Evolutionary conservation across 2,329 filamentous ascomycete species (phyloP).

Genomic region (Epichloe sibirici): DNA sequence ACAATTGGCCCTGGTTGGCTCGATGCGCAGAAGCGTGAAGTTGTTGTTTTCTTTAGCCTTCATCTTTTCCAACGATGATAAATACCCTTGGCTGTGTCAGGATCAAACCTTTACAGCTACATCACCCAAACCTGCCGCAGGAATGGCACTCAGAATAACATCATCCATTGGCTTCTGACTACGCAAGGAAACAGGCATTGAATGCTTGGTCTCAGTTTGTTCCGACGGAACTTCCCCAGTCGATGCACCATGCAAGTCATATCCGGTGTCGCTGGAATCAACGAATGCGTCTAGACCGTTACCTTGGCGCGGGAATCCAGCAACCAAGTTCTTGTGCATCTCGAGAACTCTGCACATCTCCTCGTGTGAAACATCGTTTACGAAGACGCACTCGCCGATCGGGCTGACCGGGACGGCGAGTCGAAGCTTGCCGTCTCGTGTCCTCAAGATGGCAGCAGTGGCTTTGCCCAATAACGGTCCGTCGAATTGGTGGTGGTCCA

Average conservation of each 20-base stretch:
- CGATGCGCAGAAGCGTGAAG: no score
- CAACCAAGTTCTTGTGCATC: conserved; percentile 52
- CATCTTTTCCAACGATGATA: no score
- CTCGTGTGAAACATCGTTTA: conserved; percentile 52
- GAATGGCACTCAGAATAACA: neutral
- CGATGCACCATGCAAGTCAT: conserved; percentile 23
- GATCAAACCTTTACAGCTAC: neutral
- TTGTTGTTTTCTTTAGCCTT: no score
- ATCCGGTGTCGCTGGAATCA: conserved; percentile 56
- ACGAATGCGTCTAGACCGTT: conserved; percentile 58
- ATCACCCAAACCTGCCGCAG: neutral
- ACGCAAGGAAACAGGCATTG: neutral
- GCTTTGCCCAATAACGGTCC: conserved; percentile 52
- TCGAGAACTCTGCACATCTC: conserved; percentile 50
- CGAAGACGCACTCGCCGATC: conserved; percentile 52
- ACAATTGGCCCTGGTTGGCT: no score
- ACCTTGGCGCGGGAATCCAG: conserved; percentile 49
- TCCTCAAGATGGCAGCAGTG: conserved; percentile 58
- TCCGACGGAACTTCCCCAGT: neutral
- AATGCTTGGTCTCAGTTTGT: neutral
- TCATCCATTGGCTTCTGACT: neutral
- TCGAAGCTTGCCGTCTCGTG: conserved; percentile 54
- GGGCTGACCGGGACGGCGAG: conserved; percentile 54
- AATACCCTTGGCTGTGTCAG: no score
- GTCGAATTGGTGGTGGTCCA: conserved; percentile 58